These are phyloP conservation scores for Neocallimastix lanati DNA, from an alignment of 192 early-diverging fungal genomes.

Conservation along the genomic window DNA sequence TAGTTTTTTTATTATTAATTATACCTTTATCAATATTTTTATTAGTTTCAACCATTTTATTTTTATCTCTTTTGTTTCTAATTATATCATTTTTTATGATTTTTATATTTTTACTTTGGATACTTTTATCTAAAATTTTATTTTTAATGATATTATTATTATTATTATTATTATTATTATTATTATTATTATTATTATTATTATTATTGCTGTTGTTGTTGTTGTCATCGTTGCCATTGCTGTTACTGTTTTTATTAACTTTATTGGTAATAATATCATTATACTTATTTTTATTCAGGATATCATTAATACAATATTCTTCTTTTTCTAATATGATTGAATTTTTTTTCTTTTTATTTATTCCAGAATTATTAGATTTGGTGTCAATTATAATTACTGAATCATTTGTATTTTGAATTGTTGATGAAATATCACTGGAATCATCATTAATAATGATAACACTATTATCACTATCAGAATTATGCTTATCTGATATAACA, in stretches of 20 bases:
- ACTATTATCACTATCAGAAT: background rate
- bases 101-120: constrained; percentile 5
- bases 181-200: background rate
- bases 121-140: too few species aligned
- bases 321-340: background rate
- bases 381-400: too few species aligned
- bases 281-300: background rate
- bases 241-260: background rate
- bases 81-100: background rate
- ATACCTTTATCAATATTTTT: too few species aligned
- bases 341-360: background rate
- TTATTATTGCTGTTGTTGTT: background rate
- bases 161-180: constrained; percentile 4
- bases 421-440: too few species aligned
- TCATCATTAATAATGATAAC: background rate
- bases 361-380: background rate
- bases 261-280: background rate
- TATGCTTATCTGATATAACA: background rate
- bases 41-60: too few species aligned
- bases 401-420: too few species aligned
- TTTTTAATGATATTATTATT: too few species aligned
- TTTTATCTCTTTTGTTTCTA: constrained; percentile 3
- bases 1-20: background rate
- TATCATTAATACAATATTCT: background rate
- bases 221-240: background rate